Percentiles rank a stretch among this genome's conserved stretches.
These are phyloP conservation scores for Galerina marginata DNA, from an alignment of 768 basidiomycete genomes.

Conservation along the genomic window DNA sequence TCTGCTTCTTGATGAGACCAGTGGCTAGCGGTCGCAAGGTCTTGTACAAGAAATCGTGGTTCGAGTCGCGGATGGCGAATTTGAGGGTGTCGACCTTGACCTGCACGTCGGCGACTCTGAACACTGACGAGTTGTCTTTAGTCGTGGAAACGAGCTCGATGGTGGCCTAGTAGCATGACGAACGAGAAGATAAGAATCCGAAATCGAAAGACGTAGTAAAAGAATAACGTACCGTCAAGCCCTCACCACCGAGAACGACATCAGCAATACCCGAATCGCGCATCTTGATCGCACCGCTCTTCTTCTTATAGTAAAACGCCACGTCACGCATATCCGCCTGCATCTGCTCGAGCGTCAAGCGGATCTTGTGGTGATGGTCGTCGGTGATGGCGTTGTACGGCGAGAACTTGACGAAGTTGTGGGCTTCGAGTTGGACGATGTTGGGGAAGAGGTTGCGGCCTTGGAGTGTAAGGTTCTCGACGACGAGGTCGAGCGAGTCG, in stretches of 20 bases:
- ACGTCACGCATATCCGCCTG: conserved; percentile 95
- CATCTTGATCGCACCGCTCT: conserved; percentile 81
- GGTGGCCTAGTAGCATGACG: conserved; percentile 44
- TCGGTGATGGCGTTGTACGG: conserved; percentile 70
- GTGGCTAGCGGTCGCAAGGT: conserved; percentile 81
- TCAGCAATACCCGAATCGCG: conserved; percentile 88
- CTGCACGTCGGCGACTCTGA: conserved; percentile 71
- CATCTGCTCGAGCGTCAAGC: conserved; percentile 79
- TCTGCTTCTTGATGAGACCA: conserved; percentile 79
- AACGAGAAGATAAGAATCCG: background rate
- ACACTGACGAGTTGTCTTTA: conserved; percentile 70
- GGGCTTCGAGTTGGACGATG: conserved; percentile 69
- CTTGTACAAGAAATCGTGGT: conserved; percentile 90
- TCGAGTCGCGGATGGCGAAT: conserved; percentile 89
- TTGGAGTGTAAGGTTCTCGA: conserved; percentile 59
- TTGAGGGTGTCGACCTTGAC: conserved; percentile 89
- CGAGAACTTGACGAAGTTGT: conserved; percentile 85
- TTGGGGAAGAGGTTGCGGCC: conserved; percentile 68
- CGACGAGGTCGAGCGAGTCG: conserved; percentile 81
- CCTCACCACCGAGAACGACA: conserved; percentile 82
- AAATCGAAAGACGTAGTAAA: background rate
- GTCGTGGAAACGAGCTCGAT: conserved; percentile 62
- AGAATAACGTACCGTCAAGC: conserved; percentile 59
- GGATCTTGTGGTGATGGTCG: conserved; percentile 68
- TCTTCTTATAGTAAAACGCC: conserved; percentile 88